A percentile compares a stretch with the other conserved stretches of the same genome.
Evolutionary conservation across 108 stramenopile genomes (phyloP).

Genomic region (Cyclostephanos invisitatus): DNA sequence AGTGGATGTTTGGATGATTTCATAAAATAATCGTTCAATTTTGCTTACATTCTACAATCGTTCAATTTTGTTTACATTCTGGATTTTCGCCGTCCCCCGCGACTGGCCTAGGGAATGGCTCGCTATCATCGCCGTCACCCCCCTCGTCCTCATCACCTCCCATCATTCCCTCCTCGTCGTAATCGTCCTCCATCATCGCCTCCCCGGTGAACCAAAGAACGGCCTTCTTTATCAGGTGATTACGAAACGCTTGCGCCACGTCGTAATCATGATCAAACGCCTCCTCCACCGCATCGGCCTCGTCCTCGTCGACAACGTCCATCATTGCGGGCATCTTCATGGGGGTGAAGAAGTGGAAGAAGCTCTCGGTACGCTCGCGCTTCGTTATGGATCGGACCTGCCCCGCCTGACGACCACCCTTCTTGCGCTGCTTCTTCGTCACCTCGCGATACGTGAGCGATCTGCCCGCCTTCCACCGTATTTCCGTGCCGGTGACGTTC

Average conservation of each 20-base stretch:
- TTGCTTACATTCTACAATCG: slow-evolving; percentile 22
- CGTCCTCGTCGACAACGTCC: slow-evolving; percentile 81
- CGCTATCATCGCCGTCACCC: neutral
- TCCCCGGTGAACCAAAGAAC: slow-evolving; percentile 93
- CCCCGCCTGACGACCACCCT: slow-evolving; percentile 75
- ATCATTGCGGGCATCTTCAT: slow-evolving; percentile 69
- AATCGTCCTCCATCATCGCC: slow-evolving; percentile 53
- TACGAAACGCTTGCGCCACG: slow-evolving; percentile 86
- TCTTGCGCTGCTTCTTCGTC: slow-evolving; percentile 88
- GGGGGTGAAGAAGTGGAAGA: slow-evolving; percentile 91
- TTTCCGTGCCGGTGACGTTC: slow-evolving; percentile 77
- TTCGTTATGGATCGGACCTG: slow-evolving; percentile 79
- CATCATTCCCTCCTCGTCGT: slow-evolving; percentile 18
- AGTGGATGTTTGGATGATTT: too few relatives aligned
- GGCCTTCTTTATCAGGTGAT: slow-evolving; percentile 88
- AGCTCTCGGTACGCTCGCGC: slow-evolving; percentile 78
- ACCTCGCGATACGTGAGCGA: slow-evolving; percentile 60
- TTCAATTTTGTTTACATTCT: slow-evolving; percentile 26
- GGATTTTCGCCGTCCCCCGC: slow-evolving; percentile 42
- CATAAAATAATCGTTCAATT: neutral
- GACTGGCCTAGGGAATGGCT: slow-evolving; percentile 20
- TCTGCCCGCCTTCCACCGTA: slow-evolving; percentile 80
- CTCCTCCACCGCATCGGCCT: slow-evolving; percentile 78
- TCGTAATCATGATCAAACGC: slow-evolving; percentile 92
- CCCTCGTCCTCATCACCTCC: slow-evolving; percentile 16